These are phyloP conservation scores for Bruguiera sexangula DNA, from an alignment of 345 rosid genomes.

Conservation along the genomic window DNA sequence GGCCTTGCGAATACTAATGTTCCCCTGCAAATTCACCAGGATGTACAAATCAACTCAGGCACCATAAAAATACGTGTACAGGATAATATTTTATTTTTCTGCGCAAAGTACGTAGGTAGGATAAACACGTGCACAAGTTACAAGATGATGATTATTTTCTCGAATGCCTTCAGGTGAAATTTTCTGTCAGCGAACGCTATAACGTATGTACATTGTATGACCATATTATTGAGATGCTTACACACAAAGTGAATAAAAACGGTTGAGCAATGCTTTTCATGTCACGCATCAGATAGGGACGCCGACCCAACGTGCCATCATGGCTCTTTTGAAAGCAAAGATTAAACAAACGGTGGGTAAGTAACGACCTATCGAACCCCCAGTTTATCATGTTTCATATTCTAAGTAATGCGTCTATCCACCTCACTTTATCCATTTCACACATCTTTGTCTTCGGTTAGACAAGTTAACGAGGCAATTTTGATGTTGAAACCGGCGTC, in stretches of 20 bases:
- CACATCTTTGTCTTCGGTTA: no score
- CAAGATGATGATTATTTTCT: neutral
- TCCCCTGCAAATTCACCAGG: no score
- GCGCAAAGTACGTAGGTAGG: no score
- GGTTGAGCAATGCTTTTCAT: conserved; percentile 18
- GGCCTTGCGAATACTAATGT: no score
- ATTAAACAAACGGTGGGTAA: conserved; percentile 2
- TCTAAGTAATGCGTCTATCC: neutral
- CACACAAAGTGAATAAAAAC: neutral
- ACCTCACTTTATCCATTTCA: neutral
- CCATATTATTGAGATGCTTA: neutral
- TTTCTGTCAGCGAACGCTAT: no score
- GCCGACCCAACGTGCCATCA: neutral
- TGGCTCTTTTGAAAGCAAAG: neutral
- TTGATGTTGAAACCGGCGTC: no score
- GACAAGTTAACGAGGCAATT: no score
- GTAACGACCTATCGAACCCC: neutral
- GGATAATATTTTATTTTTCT: no score
- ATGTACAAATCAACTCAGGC: no score
- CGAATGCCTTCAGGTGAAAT: neutral
- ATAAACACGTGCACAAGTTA: no score
- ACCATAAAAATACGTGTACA: no score
- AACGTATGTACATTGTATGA: neutral
- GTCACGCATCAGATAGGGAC: neutral
- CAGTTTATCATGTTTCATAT: neutral